phyloP scores from a whole-genome alignment of 2,329 filamentous ascomycete genomes.

The Diplodia sapinea region DNA sequence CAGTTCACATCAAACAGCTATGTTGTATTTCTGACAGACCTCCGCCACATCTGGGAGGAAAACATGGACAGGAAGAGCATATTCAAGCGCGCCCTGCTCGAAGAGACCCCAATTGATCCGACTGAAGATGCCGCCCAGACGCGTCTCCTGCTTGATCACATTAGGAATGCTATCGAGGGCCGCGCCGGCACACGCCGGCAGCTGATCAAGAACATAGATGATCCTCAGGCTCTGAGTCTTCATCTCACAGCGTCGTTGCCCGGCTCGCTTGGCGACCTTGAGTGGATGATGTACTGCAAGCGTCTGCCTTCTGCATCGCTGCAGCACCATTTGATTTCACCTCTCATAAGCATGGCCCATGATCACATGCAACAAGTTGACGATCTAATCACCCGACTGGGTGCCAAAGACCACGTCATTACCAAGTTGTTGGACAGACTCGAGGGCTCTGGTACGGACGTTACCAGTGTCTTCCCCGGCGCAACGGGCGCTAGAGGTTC shows the following conservation, averaged over 20 bases:
- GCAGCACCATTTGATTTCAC: constrained; percentile 59
- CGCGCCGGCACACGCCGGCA: constrained; percentile 47
- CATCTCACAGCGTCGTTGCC: constrained; percentile 66
- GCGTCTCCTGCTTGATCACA: constrained; percentile 67
- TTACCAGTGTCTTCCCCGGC: constrained; percentile 63
- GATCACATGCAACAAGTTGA: constrained; percentile 55
- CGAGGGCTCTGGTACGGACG: constrained; percentile 61
- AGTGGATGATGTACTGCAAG: constrained; percentile 64
- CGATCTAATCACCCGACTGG: constrained; percentile 57
- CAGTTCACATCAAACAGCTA: constrained; percentile 64
- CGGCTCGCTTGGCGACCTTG: constrained; percentile 64
- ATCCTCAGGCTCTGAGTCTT: constrained; percentile 43
- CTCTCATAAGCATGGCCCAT: constrained; percentile 58
- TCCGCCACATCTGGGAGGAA: constrained; percentile 76
- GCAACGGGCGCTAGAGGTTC: constrained; percentile 54
- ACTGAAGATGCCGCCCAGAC: constrained; percentile 70
- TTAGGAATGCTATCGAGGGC: constrained; percentile 57
- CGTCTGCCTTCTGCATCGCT: constrained; percentile 48
- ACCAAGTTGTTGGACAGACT: constrained; percentile 64
- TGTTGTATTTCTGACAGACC: constrained; percentile 70
- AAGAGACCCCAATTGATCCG: constrained; percentile 75
- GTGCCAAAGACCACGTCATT: constrained; percentile 65
- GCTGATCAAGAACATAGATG: constrained; percentile 40
- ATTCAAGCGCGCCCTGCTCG: constrained; percentile 64
- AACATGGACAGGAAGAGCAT: constrained; percentile 66